Base-by-base conservation (phyloP, 306 rosid genomes). In the Senna siamea region DNA sequence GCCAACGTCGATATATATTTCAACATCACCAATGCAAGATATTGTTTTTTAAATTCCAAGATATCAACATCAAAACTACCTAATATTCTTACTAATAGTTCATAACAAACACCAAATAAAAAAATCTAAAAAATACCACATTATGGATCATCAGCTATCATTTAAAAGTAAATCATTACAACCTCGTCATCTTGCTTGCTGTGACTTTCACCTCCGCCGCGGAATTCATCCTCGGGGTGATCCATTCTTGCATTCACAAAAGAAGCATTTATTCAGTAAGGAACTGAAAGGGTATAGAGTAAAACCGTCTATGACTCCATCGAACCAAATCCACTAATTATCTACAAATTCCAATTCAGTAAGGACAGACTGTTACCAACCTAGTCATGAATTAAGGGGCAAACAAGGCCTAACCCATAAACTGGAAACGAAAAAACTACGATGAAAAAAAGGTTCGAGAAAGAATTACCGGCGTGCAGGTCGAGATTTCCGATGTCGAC, bases 121-220 rank as follows among this genome's bases (percentile, higher is more conserved):
- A 47, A 62, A 52, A 34, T 2, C 2, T 18, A 62, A 40, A 69
- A 62, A 76, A 51, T 14, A 54, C 23, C 11, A 35, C 61, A 71
- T 10, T 23, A 11, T 5, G 23, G 37, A 67, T 47, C 41, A 55
- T 76, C 22, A 43, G 50, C 30, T 47, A 70, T 43, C 70, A 76
- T 67, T 73, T 18, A 67, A 51, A 69, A 41, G 52, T 61, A 55
- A 66, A 77, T 22, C 72, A 77, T 69, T 65, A 80, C 55, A 73
- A 89, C 98, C 96, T 91, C 97, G 26, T 91, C 95, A 70, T 94
- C 93, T 66, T 90, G 93, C 85, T 94, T 91, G 72, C 87, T 77
- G 52, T 79, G 92, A 79, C 85, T 80, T 69, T 86, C 92, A 75
- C 81, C 75, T 19, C 73, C 90, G 19, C 47, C 60, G 34, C 83